phyloP scores from a whole-genome alignment of 352 stramenopile genomes.

The Pythium phragmiticola region DNA sequence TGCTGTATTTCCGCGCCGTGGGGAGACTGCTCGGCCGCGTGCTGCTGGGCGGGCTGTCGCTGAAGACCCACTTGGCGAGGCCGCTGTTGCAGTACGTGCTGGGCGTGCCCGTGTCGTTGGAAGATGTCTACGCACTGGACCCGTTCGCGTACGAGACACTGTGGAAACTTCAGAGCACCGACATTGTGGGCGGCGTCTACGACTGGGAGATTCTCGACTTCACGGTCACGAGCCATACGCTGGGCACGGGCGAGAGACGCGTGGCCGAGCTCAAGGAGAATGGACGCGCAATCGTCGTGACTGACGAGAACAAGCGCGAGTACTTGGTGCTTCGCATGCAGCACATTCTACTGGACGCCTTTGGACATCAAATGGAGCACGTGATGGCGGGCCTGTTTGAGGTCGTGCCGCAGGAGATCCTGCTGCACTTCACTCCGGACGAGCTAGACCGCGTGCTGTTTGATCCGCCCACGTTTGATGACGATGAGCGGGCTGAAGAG shows the following conservation, averaged over 20 bases:
- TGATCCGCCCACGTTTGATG: slow-evolving; percentile 30
- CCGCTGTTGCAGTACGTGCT: slow-evolving; percentile 86
- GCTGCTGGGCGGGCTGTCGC: slow-evolving; percentile 94
- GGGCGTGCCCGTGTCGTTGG: slow-evolving; percentile 85
- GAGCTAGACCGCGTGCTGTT: slow-evolving; percentile 83
- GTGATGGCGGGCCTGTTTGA: slow-evolving; percentile 94
- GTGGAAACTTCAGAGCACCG: slow-evolving; percentile 85
- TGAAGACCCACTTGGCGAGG: slow-evolving; percentile 81
- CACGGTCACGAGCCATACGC: slow-evolving; percentile 75
- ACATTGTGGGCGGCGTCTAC: slow-evolving; percentile 35
- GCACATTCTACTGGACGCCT: slow-evolving; percentile 95
- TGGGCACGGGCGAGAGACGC: slow-evolving; percentile 66
- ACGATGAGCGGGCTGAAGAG: no score
- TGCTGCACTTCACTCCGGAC: slow-evolving; percentile 84
- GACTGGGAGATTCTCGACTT: slow-evolving; percentile 79
- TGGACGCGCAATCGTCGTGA: slow-evolving; percentile 82
- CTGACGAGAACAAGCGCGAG: slow-evolving; percentile 97
- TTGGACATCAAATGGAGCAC: slow-evolving; percentile 92
- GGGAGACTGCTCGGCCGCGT: slow-evolving; percentile 95
- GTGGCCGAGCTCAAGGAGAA: slow-evolving; percentile 83
- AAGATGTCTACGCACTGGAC: slow-evolving; percentile 89
- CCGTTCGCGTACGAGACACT: slow-evolving; percentile 82
- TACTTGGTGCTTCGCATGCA: slow-evolving; percentile 95
- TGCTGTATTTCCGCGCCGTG: slow-evolving; percentile 97
- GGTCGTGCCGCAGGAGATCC: slow-evolving; percentile 92